These are phyloP conservation scores for Eucalyptus marginata DNA, from an alignment of 345 rosid genomes.

Conservation along the genomic window DNA sequence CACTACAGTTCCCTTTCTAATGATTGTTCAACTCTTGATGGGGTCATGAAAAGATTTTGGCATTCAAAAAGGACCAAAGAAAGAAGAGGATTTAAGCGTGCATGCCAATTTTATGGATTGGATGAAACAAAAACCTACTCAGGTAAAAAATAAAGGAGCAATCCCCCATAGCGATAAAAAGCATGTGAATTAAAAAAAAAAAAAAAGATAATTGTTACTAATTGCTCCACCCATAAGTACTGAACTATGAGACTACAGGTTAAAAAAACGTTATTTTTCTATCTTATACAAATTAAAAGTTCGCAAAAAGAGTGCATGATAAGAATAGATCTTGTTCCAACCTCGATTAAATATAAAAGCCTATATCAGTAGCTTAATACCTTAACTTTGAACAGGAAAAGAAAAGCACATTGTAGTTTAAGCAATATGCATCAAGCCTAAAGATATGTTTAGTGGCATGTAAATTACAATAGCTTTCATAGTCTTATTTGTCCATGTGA, in stretches of 20 bases:
- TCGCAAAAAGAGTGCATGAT: not conserved
- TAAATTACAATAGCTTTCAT: not conserved
- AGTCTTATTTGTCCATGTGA: not conserved
- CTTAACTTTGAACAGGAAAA: not conserved
- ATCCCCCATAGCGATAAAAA: not conserved
- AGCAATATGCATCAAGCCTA: not conserved
- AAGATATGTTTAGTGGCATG: not conserved
- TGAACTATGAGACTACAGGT: not conserved
- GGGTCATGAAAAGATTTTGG: not conserved
- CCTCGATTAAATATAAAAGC: not conserved
- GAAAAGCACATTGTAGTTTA: not conserved
- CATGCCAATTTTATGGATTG: not conserved
- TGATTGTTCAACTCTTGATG: not conserved
- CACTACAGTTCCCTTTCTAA: not conserved
- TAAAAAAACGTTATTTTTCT: not conserved
- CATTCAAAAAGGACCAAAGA: not conserved
- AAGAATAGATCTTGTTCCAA: not conserved
- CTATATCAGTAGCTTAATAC: not conserved
- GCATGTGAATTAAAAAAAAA: not conserved
- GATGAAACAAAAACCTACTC: not conserved
- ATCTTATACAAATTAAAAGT: not conserved
- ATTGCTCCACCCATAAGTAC: not conserved
- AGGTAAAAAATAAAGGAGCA: not conserved
- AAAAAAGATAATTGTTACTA: not conserved
- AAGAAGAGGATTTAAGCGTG: not conserved